phyloP scores from a whole-genome alignment of 768 basidiomycete genomes.

The Mycena rebaudengoi region DNA sequence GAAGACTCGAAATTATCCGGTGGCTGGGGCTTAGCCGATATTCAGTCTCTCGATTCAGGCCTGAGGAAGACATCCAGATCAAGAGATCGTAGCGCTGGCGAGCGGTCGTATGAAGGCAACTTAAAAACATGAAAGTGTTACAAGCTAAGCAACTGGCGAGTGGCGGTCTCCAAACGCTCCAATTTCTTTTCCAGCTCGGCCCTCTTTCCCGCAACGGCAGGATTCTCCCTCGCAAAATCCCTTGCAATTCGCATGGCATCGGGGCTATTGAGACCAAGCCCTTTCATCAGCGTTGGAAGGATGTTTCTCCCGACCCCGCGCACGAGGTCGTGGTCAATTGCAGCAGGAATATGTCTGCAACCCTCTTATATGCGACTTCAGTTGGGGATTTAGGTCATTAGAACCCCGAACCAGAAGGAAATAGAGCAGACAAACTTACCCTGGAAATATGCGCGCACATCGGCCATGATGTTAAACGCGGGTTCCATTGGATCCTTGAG shows the following conservation, averaged over 20 bases:
- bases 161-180: slow-evolving; percentile 57
- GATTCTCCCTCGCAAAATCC: slow-evolving; percentile 61
- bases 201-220: slow-evolving; percentile 51
- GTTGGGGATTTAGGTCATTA: neutral
- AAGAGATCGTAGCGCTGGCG: too few species aligned
- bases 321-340: slow-evolving; percentile 65
- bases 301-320: slow-evolving; percentile 58
- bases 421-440: slow-evolving; percentile 58
- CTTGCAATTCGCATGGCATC: slow-evolving; percentile 57
- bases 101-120: too few species aligned
- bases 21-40: too few species aligned
- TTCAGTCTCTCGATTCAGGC: too few species aligned
- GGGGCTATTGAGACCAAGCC: slow-evolving; percentile 60
- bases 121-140: too few species aligned
- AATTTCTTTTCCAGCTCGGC: slow-evolving; percentile 60
- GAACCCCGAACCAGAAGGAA: slow-evolving; percentile 1
- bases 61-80: too few species aligned
- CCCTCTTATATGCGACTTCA: slow-evolving; percentile 66
- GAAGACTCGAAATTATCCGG: too few species aligned
- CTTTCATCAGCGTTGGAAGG: slow-evolving; percentile 52
- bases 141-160: slow-evolving; percentile 51
- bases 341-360: slow-evolving; percentile 64
- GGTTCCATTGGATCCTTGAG: slow-evolving; percentile 61
- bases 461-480: slow-evolving; percentile 72
- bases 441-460: slow-evolving; percentile 79